Evolutionary conservation across 2,329 filamentous ascomycete genomes (phyloP), one percentile per base, ranked within the genome.

Genomic region (Neoarthrinium moseri): DNA sequence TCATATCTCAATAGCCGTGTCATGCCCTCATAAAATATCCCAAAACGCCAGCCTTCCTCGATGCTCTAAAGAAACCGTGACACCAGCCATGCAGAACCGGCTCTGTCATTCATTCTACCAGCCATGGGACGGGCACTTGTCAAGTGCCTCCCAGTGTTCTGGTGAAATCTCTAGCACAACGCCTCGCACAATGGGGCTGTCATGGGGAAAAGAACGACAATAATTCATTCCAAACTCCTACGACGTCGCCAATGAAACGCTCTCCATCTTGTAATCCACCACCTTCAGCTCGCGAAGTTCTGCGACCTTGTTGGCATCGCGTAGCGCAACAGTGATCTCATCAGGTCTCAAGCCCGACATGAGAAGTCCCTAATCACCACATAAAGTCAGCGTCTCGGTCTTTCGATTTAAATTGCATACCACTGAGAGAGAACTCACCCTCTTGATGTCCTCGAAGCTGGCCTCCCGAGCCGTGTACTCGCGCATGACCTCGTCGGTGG

Each of bases 401-500:
- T 11, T 20, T 11, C 11, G 30, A 34, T 15, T n/a, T 15, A 5
- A 20, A 34, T 35, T 13, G 10, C 5, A 20, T 18, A 10, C 7
- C 18, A 34, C 10, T 18, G 5, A 20, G 2, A 4, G 13, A 11
- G 6, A 23, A 68, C 79, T 61, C 66, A 88, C 87, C 73, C 77
- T 75, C 63, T 86, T 86, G 10, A 96, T 83, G 26, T 83, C 81
- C 22, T 86, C 85, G 64, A 95, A 96, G 43, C 72, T 77, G 42
- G 86, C 86, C 71, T 99, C 92, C 63, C 87, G 86, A n/a, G 86
- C 85, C 17, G 89, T 89, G 61, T 96, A 96, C 69, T 99, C 92
- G 51, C 92, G 77, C 23, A 95, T 85, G 23, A 97, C 86, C 60
- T 88, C 81, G 41, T 86, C 81, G 15, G 78, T 83, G 33, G 75